Percentiles rank a stretch among this genome's conserved stretches.
Evolutionary conservation across 2,329 filamentous ascomycete genomes (phyloP).

Genomic region (Hypoxylon sp.): DNA sequence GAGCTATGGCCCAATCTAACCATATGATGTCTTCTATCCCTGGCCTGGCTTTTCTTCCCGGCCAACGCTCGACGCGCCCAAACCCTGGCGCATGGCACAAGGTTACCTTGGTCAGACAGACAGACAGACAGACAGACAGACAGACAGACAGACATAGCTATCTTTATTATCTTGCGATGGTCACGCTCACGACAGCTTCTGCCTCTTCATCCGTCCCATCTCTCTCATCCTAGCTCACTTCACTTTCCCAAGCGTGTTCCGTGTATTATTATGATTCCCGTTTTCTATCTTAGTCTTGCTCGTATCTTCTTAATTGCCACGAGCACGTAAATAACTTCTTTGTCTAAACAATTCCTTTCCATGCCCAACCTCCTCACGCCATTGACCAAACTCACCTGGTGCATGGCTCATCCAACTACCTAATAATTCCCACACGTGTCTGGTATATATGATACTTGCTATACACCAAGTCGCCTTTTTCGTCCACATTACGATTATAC

Average conservation of each 20-base stretch:
- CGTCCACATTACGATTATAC: constrained; percentile 12
- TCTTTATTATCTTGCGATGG: constrained; percentile 25
- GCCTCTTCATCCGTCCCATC: constrained; percentile 15
- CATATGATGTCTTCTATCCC: constrained; percentile 30
- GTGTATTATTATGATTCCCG: constrained; percentile 14
- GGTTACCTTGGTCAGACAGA: not conserved
- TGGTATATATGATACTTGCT: constrained; percentile 5
- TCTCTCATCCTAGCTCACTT: constrained; percentile 7
- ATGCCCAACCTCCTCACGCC: constrained; percentile 8
- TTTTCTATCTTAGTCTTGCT: constrained; percentile 11
- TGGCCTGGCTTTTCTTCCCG: constrained; percentile 27
- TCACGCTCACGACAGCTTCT: not conserved
- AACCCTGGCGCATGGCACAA: constrained; percentile 8
- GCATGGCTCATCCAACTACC: not conserved
- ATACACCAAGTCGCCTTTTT: constrained; percentile 1
- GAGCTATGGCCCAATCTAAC: constrained; percentile 25
- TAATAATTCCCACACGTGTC: constrained; percentile 6
- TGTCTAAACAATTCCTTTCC: constrained; percentile 23
- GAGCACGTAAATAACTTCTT: constrained; percentile 5
- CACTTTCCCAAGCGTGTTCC: constrained; percentile 16
- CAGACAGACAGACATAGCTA: constrained; percentile 6
- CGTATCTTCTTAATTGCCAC: constrained; percentile 14
- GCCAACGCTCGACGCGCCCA: constrained; percentile 37
- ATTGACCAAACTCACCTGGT: constrained; percentile 5
- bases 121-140: not conserved